Evolutionary conservation across 352 stramenopile genomes (phyloP).

Genomic region (Aphanomyces astaci): DNA sequence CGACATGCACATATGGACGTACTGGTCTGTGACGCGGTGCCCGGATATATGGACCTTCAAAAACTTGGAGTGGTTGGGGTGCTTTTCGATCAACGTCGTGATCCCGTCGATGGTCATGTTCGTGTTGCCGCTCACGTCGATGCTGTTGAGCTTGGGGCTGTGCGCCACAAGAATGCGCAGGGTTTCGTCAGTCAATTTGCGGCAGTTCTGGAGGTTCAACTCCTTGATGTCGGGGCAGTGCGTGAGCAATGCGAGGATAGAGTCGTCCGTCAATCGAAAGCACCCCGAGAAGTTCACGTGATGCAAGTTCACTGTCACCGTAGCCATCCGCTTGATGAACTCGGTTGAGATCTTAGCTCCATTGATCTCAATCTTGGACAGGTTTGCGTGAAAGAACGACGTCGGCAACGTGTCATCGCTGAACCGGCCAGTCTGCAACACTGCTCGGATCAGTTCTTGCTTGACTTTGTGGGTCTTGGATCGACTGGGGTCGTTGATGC

Average conservation of each 20-base stretch:
- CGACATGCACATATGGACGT: conserved; percentile 4
- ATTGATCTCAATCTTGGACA: conserved; percentile 80
- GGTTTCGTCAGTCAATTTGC: conserved; percentile 74
- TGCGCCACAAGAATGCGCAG: conserved; percentile 71
- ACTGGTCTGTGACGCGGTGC: conserved; percentile 77
- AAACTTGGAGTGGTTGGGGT: conserved; percentile 86
- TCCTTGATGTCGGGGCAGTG: conserved; percentile 83
- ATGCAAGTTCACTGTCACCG: conserved; percentile 51
- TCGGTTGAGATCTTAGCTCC: conserved; percentile 75
- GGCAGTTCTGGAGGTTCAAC: conserved; percentile 84
- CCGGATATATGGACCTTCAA: conserved; percentile 78
- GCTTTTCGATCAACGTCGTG: conserved; percentile 83
- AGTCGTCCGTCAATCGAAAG: conserved; percentile 82
- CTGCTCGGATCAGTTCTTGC: conserved; percentile 74
- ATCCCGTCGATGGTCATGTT: conserved; percentile 85
- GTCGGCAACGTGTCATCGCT: conserved; percentile 74
- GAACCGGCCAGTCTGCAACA: conserved; percentile 63
- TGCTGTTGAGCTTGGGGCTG: conserved; percentile 75
- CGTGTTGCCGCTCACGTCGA: conserved; percentile 81
- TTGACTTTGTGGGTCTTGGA: conserved; percentile 79
- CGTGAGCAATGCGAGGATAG: conserved; percentile 67
- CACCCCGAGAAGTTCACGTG: conserved; percentile 81
- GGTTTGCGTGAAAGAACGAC: conserved; percentile 78
- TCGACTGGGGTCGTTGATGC: conserved; percentile 65
- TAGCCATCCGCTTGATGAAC: conserved; percentile 46